Conservation (phyloP, 1,139 yeast species). For the Lodderomyces jiufengensis region DNA sequence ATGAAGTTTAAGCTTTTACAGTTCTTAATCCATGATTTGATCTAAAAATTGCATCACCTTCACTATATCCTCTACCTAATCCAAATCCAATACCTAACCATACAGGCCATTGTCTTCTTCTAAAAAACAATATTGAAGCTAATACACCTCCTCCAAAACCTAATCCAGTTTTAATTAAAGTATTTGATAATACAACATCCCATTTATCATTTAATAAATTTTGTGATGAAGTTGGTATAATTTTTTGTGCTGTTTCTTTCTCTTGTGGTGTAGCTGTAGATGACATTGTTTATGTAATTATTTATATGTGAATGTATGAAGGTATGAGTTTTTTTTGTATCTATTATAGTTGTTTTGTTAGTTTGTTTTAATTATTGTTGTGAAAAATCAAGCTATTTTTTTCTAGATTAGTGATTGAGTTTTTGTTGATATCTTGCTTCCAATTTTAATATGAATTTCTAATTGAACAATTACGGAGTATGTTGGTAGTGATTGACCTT, state of each 20-base stretch:
- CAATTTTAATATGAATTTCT: too few relatives aligned
- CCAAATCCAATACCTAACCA: constrained; percentile 98
- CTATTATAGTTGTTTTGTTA: too few relatives aligned
- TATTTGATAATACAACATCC: constrained; percentile 95
- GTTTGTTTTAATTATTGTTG: too few relatives aligned
- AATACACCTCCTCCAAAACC: constrained; percentile 97
- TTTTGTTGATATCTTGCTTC: too few relatives aligned
- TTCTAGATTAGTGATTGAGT: too few relatives aligned
- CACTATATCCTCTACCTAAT: constrained; percentile 94
- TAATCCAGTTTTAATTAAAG: constrained; percentile 92
- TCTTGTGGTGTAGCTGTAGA: constrained; percentile 8
- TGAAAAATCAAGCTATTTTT: too few relatives aligned
- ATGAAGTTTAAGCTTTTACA: constrained; percentile 62
- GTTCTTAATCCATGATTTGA: constrained; percentile 70
- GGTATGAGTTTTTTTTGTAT: too few relatives aligned
- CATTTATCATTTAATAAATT: constrained; percentile 81
- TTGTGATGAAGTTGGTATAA: constrained; percentile 53
- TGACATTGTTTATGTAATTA: constrained; percentile 13
- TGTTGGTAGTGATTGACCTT: too few relatives aligned
- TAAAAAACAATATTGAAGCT: constrained; percentile 86
- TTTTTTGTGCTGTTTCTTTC: constrained; percentile 21
- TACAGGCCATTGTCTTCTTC: constrained; percentile 93
- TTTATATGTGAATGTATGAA: neutral
- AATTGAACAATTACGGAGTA: too few relatives aligned
- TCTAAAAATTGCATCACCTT: constrained; percentile 96